Evolutionary conservation across 768 basidiomycete species (phyloP).

Genomic region (Pisolithus microcarpus): DNA sequence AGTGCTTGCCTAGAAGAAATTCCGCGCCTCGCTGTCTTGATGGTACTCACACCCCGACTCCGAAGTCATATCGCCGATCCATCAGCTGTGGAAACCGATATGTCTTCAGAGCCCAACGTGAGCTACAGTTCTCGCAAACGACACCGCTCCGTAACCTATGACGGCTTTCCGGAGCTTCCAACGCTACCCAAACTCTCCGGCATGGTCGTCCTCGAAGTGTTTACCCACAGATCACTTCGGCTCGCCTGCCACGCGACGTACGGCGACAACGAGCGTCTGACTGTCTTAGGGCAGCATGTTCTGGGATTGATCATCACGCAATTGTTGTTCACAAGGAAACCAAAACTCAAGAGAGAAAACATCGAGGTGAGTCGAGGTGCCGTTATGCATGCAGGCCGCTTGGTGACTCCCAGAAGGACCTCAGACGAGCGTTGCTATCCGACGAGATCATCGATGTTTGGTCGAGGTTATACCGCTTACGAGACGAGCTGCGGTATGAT

Average conservation of each 20-base stretch:
- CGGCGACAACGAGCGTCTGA: conserved; percentile 52
- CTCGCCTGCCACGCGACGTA: conserved; percentile 35
- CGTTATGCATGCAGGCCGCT: conserved; percentile 12
- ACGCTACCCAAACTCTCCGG: conserved; percentile 44
- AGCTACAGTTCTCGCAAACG: conserved; percentile 31
- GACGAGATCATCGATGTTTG: conserved; percentile 30
- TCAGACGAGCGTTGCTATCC: conserved; percentile 22
- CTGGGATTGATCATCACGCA: conserved; percentile 42
- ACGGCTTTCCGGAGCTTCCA: conserved; percentile 26
- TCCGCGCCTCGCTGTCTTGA: conserved; percentile 13
- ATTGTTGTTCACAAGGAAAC: conserved; percentile 43
- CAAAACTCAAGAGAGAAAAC: conserved; percentile 40
- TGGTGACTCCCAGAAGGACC: conserved; percentile 20
- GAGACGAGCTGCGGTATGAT: conserved; percentile 28
- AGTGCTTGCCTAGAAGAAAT: neutral
- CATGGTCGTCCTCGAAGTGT: conserved; percentile 58
- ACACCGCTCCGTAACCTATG: conserved; percentile 27
- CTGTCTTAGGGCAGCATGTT: conserved; percentile 42
- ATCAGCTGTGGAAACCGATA: conserved; percentile 28
- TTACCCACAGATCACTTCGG: conserved; percentile 60
- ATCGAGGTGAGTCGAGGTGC: conserved; percentile 42
- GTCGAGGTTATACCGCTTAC: conserved; percentile 31
- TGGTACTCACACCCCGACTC: conserved; percentile 31
- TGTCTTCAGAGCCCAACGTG: conserved; percentile 17
- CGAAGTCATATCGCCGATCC: conserved; percentile 28